Conservation (phyloP, 2,329 filamentous ascomycete genomes). For the Bipolaris gigantea region DNA sequence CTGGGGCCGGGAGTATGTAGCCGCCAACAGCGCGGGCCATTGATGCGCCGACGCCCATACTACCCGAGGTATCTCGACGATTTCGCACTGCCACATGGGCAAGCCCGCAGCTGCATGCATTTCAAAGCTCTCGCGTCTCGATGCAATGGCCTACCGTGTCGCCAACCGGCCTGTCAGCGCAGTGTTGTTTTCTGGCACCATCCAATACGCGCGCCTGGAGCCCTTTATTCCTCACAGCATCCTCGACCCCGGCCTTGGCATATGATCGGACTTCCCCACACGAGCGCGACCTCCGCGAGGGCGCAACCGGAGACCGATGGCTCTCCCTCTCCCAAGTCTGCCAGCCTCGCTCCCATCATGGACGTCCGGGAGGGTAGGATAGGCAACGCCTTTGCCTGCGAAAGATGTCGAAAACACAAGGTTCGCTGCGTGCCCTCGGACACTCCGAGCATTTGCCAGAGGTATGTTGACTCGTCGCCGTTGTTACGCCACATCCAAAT, state of each 20-base stretch:
- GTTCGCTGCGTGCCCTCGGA: slow-evolving; percentile 43
- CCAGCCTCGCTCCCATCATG: slow-evolving; percentile 36
- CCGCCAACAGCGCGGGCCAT: slow-evolving; percentile 30
- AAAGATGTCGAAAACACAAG: slow-evolving; percentile 43
- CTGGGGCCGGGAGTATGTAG: slow-evolving; percentile 24
- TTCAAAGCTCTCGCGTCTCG: slow-evolving; percentile 11
- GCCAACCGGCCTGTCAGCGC: slow-evolving; percentile 11
- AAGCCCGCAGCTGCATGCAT: slow-evolving; percentile 12
- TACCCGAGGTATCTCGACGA: slow-evolving; percentile 32
- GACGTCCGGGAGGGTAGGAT: slow-evolving; percentile 42
- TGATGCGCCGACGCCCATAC: slow-evolving; percentile 28
- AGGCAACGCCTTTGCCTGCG: slow-evolving; percentile 44
- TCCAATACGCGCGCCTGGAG: slow-evolving; percentile 9
- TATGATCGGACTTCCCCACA: slow-evolving; percentile 44
- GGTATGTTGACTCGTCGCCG: slow-evolving; percentile 27
- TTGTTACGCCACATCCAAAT: slow-evolving; percentile 23
- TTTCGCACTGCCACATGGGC: slow-evolving; percentile 25
- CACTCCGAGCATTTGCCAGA: slow-evolving; percentile 36
- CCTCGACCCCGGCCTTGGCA: slow-evolving; percentile 35
- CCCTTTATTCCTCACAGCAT: slow-evolving; percentile 19
- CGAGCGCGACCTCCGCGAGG: slow-evolving; percentile 16
- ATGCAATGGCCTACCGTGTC: slow-evolving; percentile 15
- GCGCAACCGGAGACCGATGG: slow-evolving; percentile 31
- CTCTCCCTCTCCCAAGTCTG: slow-evolving; percentile 30
- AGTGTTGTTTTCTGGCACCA: slow-evolving; percentile 13